Evolutionary conservation across 2,329 filamentous ascomycete genomes (phyloP), one percentile per base, ranked within the genome.

Genomic region (Camillea tinctor): DNA sequence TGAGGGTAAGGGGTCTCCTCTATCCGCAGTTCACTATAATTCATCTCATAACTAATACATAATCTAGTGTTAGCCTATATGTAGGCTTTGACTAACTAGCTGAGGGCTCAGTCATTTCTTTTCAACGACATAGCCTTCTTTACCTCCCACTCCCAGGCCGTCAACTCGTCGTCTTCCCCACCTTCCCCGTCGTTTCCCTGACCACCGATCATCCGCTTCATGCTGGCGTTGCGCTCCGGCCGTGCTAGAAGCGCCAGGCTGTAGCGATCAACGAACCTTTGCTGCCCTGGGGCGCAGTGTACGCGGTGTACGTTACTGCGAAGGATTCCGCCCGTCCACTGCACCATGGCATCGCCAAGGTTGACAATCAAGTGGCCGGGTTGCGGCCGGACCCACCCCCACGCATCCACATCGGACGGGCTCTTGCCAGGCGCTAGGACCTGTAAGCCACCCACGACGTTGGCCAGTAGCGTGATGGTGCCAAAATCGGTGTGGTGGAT

Each of bases 401-500:
- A 70, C 0, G 64, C 66, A 5, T 15, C 52, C 11, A 60, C 56
- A 9, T 67, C 62, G 20, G 20, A 26, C 13, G 64, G 30, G 1
- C 54, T 51, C 5, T 54, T 52, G 9, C 67, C 66, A 0, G 69
- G 69, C 0, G 63, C 57, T 1, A 76, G 67, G 20, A 77, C 69
- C 64, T 77, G 75, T 19, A 77, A 64, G 0, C 74, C 74, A 17
- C 74, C 74, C 7, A 74, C 30, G 2, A 73, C 63, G 52, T 76
- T 74, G 50, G 73, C 73, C 0, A 76, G 68, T 0, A 77, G 62
- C 1, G 76, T 76, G 13, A 76, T 66, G 4, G 67, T 71, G 4
- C 74, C 75, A 48, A 76, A 73, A 57, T 76, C 74, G 1, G 73
- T 75, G 52, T 78, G 73, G 19, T 71, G 66, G 15, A 69, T 62